These are phyloP conservation scores for Abortiporus biennis DNA, from an alignment of 1,284 basidiomycete genomes.

Conservation along the genomic window DNA sequence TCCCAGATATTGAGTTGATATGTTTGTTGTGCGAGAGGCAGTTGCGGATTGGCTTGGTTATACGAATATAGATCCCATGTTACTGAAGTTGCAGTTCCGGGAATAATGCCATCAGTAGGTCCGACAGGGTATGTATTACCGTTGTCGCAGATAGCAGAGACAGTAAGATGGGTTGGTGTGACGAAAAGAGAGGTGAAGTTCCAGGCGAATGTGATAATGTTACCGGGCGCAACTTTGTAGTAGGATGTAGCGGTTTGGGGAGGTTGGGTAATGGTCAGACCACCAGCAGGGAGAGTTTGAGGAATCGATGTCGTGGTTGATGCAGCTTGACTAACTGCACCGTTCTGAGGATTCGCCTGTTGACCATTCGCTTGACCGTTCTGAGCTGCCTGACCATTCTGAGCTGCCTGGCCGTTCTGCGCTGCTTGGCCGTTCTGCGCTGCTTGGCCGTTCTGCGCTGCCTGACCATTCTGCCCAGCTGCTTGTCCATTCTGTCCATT, in stretches of 20 bases:
- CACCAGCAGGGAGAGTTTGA: conserved; percentile 55
- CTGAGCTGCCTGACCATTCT: neutral
- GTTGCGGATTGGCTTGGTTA: conserved; percentile 57
- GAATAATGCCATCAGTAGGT: conserved; percentile 68
- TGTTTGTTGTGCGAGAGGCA: conserved; percentile 65
- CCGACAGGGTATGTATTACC: conserved; percentile 87
- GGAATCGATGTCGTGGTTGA: too few relatives aligned
- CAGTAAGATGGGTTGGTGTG: conserved; percentile 68
- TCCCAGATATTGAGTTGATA: conserved; percentile 82
- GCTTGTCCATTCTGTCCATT: neutral
- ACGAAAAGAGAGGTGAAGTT: conserved; percentile 73
- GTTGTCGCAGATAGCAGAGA: conserved; percentile 79
- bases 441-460: neutral
- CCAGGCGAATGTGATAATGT: conserved; percentile 88
- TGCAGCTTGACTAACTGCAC: conserved; percentile 8
- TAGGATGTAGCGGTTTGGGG: conserved; percentile 76
- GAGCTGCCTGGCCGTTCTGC: too few relatives aligned
- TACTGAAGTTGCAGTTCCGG: conserved; percentile 63
- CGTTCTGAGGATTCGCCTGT: neutral
- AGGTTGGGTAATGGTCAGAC: conserved; percentile 72
- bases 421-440: too few relatives aligned
- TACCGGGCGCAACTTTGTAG: conserved; percentile 79
- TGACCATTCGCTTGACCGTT: neutral
- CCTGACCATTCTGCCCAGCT: neutral
- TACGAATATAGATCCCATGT: conserved; percentile 82